phyloP scores from a whole-genome alignment of 495 filamentous ascomycete species.

The Cudoniella acicularis region DNA sequence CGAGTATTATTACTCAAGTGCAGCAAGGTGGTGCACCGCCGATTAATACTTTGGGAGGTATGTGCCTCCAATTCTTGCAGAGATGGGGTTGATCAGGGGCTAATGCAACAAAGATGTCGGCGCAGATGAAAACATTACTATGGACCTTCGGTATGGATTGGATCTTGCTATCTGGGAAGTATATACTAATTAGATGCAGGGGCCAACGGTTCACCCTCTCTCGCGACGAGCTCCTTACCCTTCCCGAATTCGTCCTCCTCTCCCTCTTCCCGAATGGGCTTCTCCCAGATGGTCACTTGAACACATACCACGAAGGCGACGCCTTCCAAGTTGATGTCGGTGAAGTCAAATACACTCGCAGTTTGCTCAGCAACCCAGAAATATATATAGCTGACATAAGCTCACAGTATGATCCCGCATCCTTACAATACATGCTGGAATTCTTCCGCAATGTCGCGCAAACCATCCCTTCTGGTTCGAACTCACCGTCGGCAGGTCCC shows the following conservation, averaged over 20 bases:
- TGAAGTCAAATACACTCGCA: slow-evolving; percentile 32
- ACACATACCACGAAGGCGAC: slow-evolving; percentile 83
- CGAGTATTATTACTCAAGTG: slow-evolving; percentile 98
- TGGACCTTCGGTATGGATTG: slow-evolving; percentile 77
- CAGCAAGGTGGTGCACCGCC: slow-evolving; percentile 83
- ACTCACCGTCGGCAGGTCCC: slow-evolving; percentile 56
- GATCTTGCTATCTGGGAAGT: neutral
- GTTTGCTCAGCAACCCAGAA: slow-evolving; percentile 42
- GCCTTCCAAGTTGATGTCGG: slow-evolving; percentile 92
- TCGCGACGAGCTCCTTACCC: slow-evolving; percentile 87
- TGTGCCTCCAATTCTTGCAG: slow-evolving; percentile 18
- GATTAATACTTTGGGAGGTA: slow-evolving; percentile 86
- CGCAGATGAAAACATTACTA: slow-evolving; percentile 90
- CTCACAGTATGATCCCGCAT: slow-evolving; percentile 88
- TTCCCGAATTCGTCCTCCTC: slow-evolving; percentile 96
- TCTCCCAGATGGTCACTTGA: slow-evolving; percentile 95
- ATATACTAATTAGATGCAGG: slow-evolving; percentile 45
- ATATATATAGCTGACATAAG: slow-evolving; percentile 54
- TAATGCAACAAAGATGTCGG: slow-evolving; percentile 59
- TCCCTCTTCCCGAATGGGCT: slow-evolving; percentile 98
- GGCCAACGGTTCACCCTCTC: slow-evolving; percentile 91
- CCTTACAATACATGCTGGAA: slow-evolving; percentile 98
- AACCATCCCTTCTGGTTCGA: slow-evolving; percentile 73
- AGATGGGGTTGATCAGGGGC: neutral
- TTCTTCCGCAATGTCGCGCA: slow-evolving; percentile 97